Base-by-base conservation (phyloP, 164 flowering plant species). In the Protea cynaroides region DNA sequence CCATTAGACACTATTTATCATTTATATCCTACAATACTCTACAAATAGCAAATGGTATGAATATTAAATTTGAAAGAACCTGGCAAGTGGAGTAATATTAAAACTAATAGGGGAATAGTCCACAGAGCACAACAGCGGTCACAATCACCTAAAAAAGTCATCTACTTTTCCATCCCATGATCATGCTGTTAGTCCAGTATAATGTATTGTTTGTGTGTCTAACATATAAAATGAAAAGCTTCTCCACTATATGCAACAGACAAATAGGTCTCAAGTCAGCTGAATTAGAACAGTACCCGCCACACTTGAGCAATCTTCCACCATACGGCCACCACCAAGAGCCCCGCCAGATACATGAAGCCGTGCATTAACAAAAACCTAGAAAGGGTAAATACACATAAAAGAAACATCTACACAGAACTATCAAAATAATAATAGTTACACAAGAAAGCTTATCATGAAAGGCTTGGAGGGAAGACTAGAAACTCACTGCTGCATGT, bases 261-360 rank as follows among this genome's bases (percentile, higher is more conserved):
- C 3, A 15, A 15, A 15, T 18, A 24, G 40, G 5, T 18, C 25
- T 52, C 40, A 59, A 36, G 38, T 25, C 36, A 24, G 34, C n/a
- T 29, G 6, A 44, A 47, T 49, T 29, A 21, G 9, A 12, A 53
- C 8, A 43, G 49, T 63, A 88, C 94, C 91, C 72, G 94, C 94
- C 61, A 88, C 77, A 78, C 94, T 88, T 23, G 94, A 88, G 62
- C 88, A 88, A 70, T 88, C 94, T 75, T 88, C 94, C n/a, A 88
- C 94, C 87, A 84, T 86, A 47, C 91, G 86, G 18, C 91, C 94
- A 37, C 94, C 94, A 73, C 94, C 94, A 74, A 88, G 94, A 36
- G 91, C 87, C 70, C 94, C 94, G 58, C 94, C 94, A 65, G 94
- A 88, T 29, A 88, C 94, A 78, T 88, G 94, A 7, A 88, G 88